Evolutionary conservation across 495 filamentous ascomycete species (phyloP).

Genomic region (Aspergillus coremiiformis): DNA sequence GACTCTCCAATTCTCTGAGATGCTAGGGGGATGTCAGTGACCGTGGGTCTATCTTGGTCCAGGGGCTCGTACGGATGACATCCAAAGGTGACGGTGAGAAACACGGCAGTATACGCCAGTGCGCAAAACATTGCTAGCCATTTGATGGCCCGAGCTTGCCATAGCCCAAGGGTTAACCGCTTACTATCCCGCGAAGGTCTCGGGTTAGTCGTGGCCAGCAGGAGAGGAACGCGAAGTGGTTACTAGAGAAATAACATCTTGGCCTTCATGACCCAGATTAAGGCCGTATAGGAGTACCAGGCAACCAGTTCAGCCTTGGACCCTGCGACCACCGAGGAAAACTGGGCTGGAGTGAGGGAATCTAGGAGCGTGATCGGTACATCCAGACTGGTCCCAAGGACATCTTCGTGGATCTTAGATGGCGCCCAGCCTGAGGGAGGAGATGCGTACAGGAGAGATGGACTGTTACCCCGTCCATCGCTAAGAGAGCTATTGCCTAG

Average conservation of each 20-base stretch:
- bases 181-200: background rate
- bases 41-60: too few species aligned
- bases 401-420: background rate
- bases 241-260: conserved; percentile 1
- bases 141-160: background rate
- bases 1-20: conserved; percentile 1
- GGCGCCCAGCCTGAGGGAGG: background rate
- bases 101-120: background rate
- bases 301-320: background rate
- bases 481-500: background rate
- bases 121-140: background rate
- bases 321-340: background rate
- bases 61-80: background rate
- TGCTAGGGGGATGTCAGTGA: background rate
- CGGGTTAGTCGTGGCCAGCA: background rate
- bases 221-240: background rate
- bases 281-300: conserved; percentile 1
- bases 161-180: background rate
- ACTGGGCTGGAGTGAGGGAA: background rate
- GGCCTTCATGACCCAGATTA: conserved; percentile 3
- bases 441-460: background rate
- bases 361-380: background rate
- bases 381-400: background rate
- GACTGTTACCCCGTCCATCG: conserved; percentile 1
- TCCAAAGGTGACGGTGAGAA: background rate